Evolutionary conservation across 352 stramenopile genomes (phyloP).

Genomic region (Phytophthora aleatoria): DNA sequence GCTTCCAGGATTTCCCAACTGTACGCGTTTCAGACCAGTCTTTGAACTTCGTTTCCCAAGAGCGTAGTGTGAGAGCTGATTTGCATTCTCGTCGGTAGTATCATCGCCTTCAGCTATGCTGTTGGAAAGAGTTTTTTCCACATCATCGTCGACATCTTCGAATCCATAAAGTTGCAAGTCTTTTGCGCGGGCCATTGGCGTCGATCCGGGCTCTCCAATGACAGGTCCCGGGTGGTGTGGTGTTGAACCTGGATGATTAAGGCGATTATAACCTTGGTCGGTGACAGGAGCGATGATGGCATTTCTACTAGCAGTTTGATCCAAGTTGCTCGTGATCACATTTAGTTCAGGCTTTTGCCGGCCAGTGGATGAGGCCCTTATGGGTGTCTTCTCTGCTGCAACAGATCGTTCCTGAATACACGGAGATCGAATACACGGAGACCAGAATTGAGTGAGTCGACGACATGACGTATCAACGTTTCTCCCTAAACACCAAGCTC

Average conservation of each 20-base stretch:
- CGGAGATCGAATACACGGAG: neutral
- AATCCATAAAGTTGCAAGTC: conserved; percentile 59
- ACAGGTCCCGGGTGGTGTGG: conserved; percentile 41
- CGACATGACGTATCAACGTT: neutral
- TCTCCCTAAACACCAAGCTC: neutral
- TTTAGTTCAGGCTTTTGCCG: conserved; percentile 44
- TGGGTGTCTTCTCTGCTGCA: conserved; percentile 21
- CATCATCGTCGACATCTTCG: conserved; percentile 50
- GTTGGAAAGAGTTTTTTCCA: conserved; percentile 1
- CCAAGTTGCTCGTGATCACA: conserved; percentile 44
- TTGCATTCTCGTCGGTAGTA: neutral
- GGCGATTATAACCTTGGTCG: conserved; percentile 48
- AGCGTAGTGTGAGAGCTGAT: conserved; percentile 59
- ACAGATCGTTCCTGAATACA: conserved; percentile 18
- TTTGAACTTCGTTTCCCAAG: conserved; percentile 47
- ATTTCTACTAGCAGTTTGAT: conserved; percentile 8
- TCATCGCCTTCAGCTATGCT: neutral
- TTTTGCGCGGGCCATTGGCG: conserved; percentile 50
- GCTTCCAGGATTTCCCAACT: conserved; percentile 52
- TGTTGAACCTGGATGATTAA: conserved; percentile 68
- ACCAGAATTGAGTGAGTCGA: neutral
- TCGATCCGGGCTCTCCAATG: conserved; percentile 67
- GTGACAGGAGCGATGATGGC: conserved; percentile 11
- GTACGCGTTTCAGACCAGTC: conserved; percentile 60
- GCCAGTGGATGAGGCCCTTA: conserved; percentile 2